Conservation (phyloP, 108 stramenopile genomes). For the Cylindrotheca fusiformis region DNA sequence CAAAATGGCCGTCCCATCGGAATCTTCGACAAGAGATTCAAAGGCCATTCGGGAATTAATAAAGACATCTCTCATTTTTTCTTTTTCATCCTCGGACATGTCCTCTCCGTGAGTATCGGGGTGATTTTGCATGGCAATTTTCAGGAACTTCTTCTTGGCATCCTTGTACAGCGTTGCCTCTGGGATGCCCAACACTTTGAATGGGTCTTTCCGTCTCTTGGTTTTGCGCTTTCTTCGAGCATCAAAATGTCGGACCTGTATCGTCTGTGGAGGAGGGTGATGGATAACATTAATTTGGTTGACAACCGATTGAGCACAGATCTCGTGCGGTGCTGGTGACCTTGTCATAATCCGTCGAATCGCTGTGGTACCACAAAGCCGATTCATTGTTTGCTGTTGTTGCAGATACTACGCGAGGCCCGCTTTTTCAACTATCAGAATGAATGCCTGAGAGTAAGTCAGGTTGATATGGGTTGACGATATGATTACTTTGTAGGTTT, state of each 20-base stretch:
- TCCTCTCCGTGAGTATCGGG: slow-evolving; percentile 50
- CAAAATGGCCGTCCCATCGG: slow-evolving; percentile 48
- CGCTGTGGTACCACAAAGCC: too few species aligned
- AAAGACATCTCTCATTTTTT: slow-evolving; percentile 56
- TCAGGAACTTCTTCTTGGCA: slow-evolving; percentile 74
- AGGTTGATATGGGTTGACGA: too few species aligned
- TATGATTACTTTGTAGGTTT: too few species aligned
- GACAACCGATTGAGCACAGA: too few species aligned
- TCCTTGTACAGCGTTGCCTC: slow-evolving; percentile 40
- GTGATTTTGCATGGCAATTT: slow-evolving; percentile 85
- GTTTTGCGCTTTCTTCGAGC: slow-evolving; percentile 5
- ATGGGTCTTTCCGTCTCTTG: slow-evolving; percentile 36
- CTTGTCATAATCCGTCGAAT: too few species aligned
- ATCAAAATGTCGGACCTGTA: slow-evolving; percentile 23
- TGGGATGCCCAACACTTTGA: slow-evolving; percentile 45
- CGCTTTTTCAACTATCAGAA: too few species aligned
- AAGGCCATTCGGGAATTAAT: slow-evolving; percentile 68
- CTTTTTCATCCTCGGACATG: slow-evolving; percentile 23
- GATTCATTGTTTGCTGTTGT: too few species aligned
- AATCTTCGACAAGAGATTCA: slow-evolving; percentile 63
- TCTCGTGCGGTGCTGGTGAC: too few species aligned
- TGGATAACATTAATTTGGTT: too few species aligned
- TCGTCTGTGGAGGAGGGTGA: too few species aligned
- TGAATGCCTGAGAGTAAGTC: too few species aligned
- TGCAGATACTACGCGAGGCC: too few species aligned